Evolutionary conservation across 106 monocot genomes (phyloP).

Genomic region (Xerophyta viscosa): DNA sequence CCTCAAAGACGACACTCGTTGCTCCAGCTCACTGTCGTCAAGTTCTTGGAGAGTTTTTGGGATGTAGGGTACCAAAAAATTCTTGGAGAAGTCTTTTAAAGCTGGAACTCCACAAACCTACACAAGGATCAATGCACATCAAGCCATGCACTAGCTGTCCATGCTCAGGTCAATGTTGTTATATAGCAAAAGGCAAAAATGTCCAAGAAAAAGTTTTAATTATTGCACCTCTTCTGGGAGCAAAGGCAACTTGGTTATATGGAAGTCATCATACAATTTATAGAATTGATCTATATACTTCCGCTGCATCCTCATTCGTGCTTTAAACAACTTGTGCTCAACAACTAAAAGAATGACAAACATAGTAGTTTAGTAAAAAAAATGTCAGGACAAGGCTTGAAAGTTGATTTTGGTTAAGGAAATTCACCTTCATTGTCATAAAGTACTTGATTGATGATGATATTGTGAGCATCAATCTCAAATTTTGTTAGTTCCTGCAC

Average conservation of each 20-base stretch:
- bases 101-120: slow-evolving; percentile 83
- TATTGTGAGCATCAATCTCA: slow-evolving; percentile 85
- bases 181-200: background rate
- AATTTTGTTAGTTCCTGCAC: slow-evolving; percentile 82
- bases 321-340: slow-evolving; percentile 68
- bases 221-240: slow-evolving; percentile 91
- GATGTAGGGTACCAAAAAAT: slow-evolving; percentile 66
- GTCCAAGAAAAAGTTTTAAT: background rate
- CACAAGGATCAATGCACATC: background rate
- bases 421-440: slow-evolving; percentile 64
- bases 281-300: slow-evolving; percentile 92
- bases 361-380: background rate
- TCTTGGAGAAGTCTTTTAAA: slow-evolving; percentile 52
- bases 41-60: too few relatives aligned
- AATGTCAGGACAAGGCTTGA: background rate
- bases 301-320: slow-evolving; percentile 82
- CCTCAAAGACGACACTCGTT: slow-evolving; percentile 43
- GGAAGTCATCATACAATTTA: slow-evolving; percentile 85
- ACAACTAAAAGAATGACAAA: slow-evolving; percentile 31
- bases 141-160: background rate
- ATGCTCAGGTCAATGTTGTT: background rate
- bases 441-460: slow-evolving; percentile 86
- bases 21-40: slow-evolving; percentile 75
- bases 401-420: background rate
- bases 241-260: slow-evolving; percentile 87